phyloP scores from a whole-genome alignment of 495 filamentous ascomycete genomes.

The Neurospora africana region DNA sequence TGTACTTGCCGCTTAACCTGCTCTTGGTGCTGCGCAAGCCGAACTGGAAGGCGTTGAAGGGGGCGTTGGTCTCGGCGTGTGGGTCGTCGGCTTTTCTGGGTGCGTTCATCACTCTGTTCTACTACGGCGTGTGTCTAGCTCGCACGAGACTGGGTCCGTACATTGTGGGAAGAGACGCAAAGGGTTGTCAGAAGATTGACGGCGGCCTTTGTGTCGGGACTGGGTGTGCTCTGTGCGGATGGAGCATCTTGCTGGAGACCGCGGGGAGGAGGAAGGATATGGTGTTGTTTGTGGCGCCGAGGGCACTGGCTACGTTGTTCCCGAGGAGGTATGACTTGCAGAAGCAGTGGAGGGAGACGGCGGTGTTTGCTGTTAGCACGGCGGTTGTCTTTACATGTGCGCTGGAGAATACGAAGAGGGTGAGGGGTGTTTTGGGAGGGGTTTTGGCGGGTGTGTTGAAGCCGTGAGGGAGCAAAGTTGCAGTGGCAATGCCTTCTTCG shows the following conservation, averaged over 20 bases:
- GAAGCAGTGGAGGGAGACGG: conserved; percentile 65
- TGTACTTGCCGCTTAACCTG: conserved; percentile 72
- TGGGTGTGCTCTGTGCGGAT: conserved; percentile 74
- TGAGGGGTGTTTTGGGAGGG: conserved; percentile 66
- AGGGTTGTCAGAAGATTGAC: conserved; percentile 34
- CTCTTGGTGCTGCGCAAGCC: conserved; percentile 49
- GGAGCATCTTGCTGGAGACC: conserved; percentile 72
- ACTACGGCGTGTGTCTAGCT: conserved; percentile 78
- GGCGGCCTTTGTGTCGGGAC: conserved; percentile 60
- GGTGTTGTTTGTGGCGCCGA: conserved; percentile 74
- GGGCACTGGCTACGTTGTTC: conserved; percentile 66
- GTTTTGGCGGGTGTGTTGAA: conserved; percentile 47
- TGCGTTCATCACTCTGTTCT: conserved; percentile 72
- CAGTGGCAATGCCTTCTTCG: background rate
- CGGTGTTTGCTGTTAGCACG: conserved; percentile 61
- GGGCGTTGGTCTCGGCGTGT: conserved; percentile 49
- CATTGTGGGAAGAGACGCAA: conserved; percentile 43
- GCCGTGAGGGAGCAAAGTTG: background rate
- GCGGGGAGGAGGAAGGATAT: conserved; percentile 62
- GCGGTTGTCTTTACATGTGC: conserved; percentile 67
- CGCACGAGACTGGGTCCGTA: conserved; percentile 70
- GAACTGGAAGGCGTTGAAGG: conserved; percentile 26
- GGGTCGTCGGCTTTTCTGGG: conserved; percentile 78
- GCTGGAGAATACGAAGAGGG: conserved; percentile 50
- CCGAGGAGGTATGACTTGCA: conserved; percentile 60